Percentiles rank a stretch among this genome's conserved stretches.
Conservation (phyloP, 805 yeast species). For the Blastobotrys mokoenaii region DNA sequence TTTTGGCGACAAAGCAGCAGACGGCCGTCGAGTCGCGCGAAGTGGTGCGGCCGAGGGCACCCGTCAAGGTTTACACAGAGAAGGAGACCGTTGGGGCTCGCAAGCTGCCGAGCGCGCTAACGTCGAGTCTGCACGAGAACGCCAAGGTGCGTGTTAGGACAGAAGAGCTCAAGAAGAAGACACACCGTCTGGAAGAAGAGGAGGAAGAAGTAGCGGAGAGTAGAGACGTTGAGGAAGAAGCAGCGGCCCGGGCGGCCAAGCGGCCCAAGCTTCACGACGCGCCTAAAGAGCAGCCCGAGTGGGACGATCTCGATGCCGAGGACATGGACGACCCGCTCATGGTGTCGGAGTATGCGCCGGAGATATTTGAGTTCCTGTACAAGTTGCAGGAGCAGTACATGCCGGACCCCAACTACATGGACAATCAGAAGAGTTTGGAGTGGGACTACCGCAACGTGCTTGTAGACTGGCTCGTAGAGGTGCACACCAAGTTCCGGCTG, state of each 20-base stretch:
- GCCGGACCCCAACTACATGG: constrained; percentile 50
- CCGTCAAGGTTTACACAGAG: too few species aligned
- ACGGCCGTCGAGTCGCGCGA: too few species aligned
- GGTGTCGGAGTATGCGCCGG: constrained; percentile 89
- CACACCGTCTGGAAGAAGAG: background rate
- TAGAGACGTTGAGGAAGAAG: background rate
- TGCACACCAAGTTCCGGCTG: constrained; percentile 73
- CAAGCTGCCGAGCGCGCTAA: too few species aligned
- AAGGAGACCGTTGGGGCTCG: too few species aligned
- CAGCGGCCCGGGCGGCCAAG: constrained; percentile 1
- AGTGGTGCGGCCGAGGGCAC: too few species aligned
- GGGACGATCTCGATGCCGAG: constrained; percentile 29
- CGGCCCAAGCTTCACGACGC: constrained; percentile 6
- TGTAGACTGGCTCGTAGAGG: constrained; percentile 92
- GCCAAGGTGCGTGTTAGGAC: too few species aligned
- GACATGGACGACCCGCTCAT: constrained; percentile 46
- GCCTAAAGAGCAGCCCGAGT: constrained; percentile 6
- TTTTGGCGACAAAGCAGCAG: background rate
- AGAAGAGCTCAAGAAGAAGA: too few species aligned
- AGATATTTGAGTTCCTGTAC: constrained; percentile 73
- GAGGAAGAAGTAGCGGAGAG: background rate
- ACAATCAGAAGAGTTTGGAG: constrained; percentile 55
- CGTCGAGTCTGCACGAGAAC: too few species aligned
- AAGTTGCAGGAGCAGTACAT: constrained; percentile 63
- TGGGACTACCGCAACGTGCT: constrained; percentile 80